Evolutionary conservation across 768 basidiomycete species (phyloP).

Genomic region (Leccinum fibrillosum): DNA sequence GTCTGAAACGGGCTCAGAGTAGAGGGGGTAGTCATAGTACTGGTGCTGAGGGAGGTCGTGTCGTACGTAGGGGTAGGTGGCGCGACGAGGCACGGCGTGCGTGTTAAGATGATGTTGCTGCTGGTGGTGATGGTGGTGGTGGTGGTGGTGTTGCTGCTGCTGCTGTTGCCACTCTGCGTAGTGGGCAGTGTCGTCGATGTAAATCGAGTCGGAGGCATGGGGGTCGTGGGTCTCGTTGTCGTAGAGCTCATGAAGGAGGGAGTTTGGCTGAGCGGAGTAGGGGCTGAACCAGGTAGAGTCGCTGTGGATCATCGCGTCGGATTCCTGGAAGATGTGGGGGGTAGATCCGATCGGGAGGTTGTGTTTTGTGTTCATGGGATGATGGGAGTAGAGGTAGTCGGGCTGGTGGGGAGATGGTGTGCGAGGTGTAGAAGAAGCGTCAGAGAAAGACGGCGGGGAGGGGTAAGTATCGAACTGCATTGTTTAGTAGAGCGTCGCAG

Average conservation of each 20-base stretch:
- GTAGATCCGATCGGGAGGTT: conserved; percentile 38
- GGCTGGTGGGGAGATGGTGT: conserved; percentile 63
- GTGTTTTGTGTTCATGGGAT: conserved; percentile 37
- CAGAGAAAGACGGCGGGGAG: conserved; percentile 50
- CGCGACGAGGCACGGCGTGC: conserved; percentile 50
- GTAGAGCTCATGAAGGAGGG: conserved; percentile 71
- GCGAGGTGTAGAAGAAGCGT: conserved; percentile 64
- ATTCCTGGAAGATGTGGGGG: conserved; percentile 50
- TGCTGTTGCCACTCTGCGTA: conserved; percentile 34
- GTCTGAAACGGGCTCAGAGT: conserved; percentile 38
- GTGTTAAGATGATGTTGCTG: conserved; percentile 27
- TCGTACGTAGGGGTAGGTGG: conserved; percentile 74
- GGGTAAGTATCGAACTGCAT: conserved; percentile 65
- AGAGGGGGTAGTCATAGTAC: conserved; percentile 36
- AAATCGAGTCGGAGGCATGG: conserved; percentile 30
- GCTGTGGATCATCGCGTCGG: conserved; percentile 35
- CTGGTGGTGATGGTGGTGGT: conserved; percentile 34
- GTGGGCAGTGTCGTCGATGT: conserved; percentile 35
- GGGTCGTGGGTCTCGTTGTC: conserved; percentile 50
- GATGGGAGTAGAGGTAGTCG: conserved; percentile 29
- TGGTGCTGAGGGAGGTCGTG: conserved; percentile 56
- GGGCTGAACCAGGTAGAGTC: conserved; percentile 35
- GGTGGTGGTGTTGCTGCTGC: conserved; percentile 34
- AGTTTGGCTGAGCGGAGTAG: conserved; percentile 38
- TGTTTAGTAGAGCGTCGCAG: conserved; percentile 20